Evolutionary conservation across 352 stramenopile genomes (phyloP), one percentile per base, ranked within the genome.

Genomic region (Thraustochytrium sp.): DNA sequence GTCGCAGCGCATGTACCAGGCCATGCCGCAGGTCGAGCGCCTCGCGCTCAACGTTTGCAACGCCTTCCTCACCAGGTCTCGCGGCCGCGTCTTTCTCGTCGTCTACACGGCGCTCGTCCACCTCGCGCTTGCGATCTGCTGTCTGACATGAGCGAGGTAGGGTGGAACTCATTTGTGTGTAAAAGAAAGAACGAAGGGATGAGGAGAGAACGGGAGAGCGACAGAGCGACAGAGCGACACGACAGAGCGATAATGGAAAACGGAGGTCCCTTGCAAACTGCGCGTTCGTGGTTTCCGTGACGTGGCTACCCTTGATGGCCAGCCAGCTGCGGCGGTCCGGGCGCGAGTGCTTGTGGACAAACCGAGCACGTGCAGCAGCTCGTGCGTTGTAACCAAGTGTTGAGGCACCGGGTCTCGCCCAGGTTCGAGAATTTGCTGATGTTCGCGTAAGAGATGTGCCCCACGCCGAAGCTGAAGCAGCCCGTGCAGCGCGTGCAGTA

Each of bases 11-110:
- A 61, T 55, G 37, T 80, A 65, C 68, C 42, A 80, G n/a, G 26
- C 26, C 21, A 80, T 80, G 16, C 68, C 68, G 13, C 48, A 61
- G 53, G 68, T 80, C 37, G 68, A 80, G 68, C 68, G 68, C 5
- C 37, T 80, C 4, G 68, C 68, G 38, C 34, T 80, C 44, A 80
- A 63, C 0, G 68, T 80, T 9, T 80, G 68, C 37, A 80, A 80
- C 53, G 68, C 68, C 26, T 80, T 80, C 38, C 53, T 80, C 23
- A 80, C 68, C 21, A 18, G 68, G 8, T 80, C 68, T n/a, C 48
- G 68, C 4, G 68, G 68, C 26, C 48, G 68, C 0, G 68, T 80
- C 23, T 80, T 80, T 64, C 44, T 80, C 4, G 68, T 80, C 38
- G 42, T 68, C 8, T 80, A 80, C 37, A 72, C 48, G 11, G 68